phyloP scores from a whole-genome alignment of 129 eudicot species.

The Artemisia tridentata region DNA sequence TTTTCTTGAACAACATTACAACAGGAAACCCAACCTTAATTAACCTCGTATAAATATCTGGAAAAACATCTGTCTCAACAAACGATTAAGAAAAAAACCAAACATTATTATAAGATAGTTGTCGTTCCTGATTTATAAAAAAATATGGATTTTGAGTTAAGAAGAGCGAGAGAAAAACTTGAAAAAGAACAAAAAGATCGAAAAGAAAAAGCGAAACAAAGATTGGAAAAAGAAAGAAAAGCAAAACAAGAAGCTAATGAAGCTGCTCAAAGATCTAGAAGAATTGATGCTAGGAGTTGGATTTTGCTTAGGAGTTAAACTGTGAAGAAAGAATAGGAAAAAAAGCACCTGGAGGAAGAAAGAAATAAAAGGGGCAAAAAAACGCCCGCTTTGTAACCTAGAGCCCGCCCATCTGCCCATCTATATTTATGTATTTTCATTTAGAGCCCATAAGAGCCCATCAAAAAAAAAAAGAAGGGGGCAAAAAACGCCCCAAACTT shows the following conservation, averaged over 20 bases:
- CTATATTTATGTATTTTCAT: no score
- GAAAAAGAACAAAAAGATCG: slow-evolving; percentile 81
- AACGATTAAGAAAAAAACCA: not conserved
- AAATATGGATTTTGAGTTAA: slow-evolving; percentile 79
- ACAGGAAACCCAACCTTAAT: no score
- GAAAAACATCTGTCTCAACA: not conserved
- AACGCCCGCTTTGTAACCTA: no score
- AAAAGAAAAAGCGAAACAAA: slow-evolving; percentile 61
- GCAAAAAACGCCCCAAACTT: no score
- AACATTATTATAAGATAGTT: not conserved
- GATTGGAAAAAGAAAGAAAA: slow-evolving; percentile 53
- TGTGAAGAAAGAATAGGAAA: no score
- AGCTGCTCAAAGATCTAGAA: slow-evolving; percentile 62
- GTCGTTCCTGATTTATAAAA: not conserved
- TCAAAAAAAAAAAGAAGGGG: no score
- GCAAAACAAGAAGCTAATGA: slow-evolving; percentile 72
- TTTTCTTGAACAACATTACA: slow-evolving; percentile 37
- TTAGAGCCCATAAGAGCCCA: no score
- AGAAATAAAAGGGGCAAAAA: no score
- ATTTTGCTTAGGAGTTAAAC: no score
- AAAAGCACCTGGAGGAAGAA: no score
- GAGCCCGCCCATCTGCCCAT: no score
- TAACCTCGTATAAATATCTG: not conserved
- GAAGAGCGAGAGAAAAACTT: slow-evolving; percentile 87
- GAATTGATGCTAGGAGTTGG: slow-evolving; percentile 76